Base-by-base conservation (phyloP, 1,284 basidiomycete genomes). In the Fomitopsis palustris region DNA sequence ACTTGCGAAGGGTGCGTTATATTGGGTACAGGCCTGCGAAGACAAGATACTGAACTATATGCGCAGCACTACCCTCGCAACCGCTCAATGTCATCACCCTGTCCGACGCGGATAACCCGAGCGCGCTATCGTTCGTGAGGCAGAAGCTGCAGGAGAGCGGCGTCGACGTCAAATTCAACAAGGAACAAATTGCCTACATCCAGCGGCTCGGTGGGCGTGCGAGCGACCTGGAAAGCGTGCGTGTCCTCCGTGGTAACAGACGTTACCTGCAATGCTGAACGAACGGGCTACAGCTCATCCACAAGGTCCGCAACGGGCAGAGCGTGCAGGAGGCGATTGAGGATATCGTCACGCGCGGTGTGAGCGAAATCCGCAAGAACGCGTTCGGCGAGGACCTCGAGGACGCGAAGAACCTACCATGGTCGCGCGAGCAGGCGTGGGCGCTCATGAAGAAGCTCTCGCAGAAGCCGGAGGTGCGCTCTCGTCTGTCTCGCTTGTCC, bases 341-440 rank as follows among this genome's bases (percentile, higher is more conserved):
- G 66, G 95, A 96, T 68, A 93, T 96, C 66, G 86, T 97, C 65
- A 75, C 77, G 38, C 85, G 89, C 41, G 90, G 87, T 35, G 86
- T 95, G 8, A 83, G 87, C 45, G 95, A 97, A 73, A 77, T 98
- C 53, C 81, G 92, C 53, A 98, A 98, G 80, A 90, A 84, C 56
- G 93, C 93, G 0, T 98, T 98, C 70, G 96, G 95, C 0, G 95
- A 98, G 68, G 95, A 96, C 69, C 73, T 80, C 3, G 91, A 94
- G 55, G 95, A 97, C 69, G 89, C 90, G 3, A 94, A 93, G 73
- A 79, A 73, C 53, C 75, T 97, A 25, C 79, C 87, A 0, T 99
- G 96, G 96, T 83, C 86, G 8, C 81, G 90, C 49, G 88, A 92
- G 56, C 95, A 98, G 72, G 95, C 87, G 0, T 98, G 96, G 95